phyloP scores from a whole-genome alignment of 139 green algal genomes.

The Pleodorina starrii region DNA sequence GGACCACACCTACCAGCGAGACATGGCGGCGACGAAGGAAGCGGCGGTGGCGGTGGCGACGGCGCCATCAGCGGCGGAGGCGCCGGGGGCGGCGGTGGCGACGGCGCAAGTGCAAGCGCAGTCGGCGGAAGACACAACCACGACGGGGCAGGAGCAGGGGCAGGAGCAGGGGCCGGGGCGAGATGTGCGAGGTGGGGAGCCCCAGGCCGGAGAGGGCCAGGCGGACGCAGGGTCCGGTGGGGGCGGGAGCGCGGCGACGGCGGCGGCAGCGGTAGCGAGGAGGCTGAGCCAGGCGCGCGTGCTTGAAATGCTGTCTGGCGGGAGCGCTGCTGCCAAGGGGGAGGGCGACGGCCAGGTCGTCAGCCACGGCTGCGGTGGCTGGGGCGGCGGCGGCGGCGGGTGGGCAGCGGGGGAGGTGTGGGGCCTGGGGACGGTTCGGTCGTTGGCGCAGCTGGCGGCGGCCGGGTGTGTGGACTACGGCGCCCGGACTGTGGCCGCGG shows the following conservation, averaged over 20 bases:
- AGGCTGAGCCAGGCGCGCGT: background rate
- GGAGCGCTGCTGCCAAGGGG: background rate
- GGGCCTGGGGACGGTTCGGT: conserved; percentile 58
- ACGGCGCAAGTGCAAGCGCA: background rate
- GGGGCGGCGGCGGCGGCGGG: background rate
- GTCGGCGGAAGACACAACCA: background rate
- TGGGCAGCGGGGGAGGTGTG: conserved; percentile 56
- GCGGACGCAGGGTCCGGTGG: background rate
- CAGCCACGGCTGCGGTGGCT: background rate
- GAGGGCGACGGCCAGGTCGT: background rate
- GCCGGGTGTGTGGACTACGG: conserved; percentile 56
- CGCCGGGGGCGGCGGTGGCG: background rate
- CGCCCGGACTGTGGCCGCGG: background rate
- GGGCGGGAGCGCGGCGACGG: background rate
- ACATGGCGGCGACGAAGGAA: no score
- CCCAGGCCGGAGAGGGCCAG: background rate
- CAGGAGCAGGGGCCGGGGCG: background rate
- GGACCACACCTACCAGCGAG: conserved; percentile 55
- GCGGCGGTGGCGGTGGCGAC: no score
- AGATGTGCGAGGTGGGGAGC: background rate
- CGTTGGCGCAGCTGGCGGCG: conserved; percentile 52
- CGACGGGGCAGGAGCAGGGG: background rate
- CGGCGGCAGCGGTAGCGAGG: background rate
- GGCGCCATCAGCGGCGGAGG: background rate
- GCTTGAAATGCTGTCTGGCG: background rate